Base-by-base conservation (phyloP, 148 eudicot species). In the Persicaria maculosa region DNA sequence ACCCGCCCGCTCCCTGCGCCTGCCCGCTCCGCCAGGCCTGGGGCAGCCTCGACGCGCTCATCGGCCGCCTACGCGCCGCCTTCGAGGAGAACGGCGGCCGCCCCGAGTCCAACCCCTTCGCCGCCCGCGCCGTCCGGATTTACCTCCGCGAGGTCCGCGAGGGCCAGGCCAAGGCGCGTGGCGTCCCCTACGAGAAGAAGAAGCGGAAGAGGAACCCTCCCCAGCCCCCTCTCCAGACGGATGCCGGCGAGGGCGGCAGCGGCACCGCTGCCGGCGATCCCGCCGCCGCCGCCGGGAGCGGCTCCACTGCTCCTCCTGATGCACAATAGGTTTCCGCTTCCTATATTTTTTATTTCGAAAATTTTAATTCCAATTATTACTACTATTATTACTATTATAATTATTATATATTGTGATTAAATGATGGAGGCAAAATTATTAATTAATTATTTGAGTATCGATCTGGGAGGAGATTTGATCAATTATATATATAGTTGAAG, bases 41-140 rank as follows among this genome's bases (percentile, higher is more conserved):
- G 93, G 93, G 93, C 0, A 84, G 88, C 80, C 82, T 87, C 7
- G 93, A 89, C 68, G 93, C 93, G 5, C 85, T 89, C 10, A 87
- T 89, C 14, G 93, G 93, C 4, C 75, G 93, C 6, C 86, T 89
- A 20, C 77, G 93, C 44, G 93, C 93, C 0, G 93, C 93, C 17
- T 89, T 72, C 31, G 93, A 89, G 72, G 93, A 89, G 72, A 69
- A 69, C 72, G 72, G 72, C 25, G 72, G 72, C 47, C 72, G 72
- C 15, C 72, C 72, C 6, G 72, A 69, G 19, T 16, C 50, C 6
- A 69, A 69, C 50, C 72, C 72, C 1, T 69, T 69, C 14, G 72
- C 72, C 9, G 72, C 72, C n/a, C 47, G 72, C 22, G 72, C 72
- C 31, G 72, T 69, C 31, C 15, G 72, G 50, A 69, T 69, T 45